phyloP scores from a whole-genome alignment of 2,329 filamentous ascomycete genomes.

The Xylariales sp. region DNA sequence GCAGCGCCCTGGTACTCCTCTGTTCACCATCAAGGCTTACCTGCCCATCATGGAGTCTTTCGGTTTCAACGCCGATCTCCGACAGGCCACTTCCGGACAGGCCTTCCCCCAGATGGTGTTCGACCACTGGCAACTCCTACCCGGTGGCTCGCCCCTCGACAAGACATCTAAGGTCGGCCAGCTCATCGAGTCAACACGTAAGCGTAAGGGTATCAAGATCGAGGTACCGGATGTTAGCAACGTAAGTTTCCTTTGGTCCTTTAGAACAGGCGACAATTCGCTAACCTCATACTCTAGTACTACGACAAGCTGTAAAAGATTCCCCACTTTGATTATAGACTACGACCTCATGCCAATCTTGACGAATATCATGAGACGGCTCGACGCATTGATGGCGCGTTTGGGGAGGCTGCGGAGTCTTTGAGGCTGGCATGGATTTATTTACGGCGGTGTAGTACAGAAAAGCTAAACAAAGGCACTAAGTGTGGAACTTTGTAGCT shows the following conservation, averaged over 20 bases:
- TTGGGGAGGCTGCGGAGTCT: conserved; percentile 44
- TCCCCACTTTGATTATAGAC: conserved; percentile 59
- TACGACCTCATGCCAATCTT: conserved; percentile 57
- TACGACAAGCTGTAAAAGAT: conserved; percentile 95
- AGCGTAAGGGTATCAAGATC: conserved; percentile 99
- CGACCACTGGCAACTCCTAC: conserved; percentile 97
- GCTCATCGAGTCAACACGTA: conserved; percentile 90
- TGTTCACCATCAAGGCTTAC: conserved; percentile 99
- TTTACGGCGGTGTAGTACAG: conserved; percentile 48
- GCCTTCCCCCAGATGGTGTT: conserved; percentile 99
- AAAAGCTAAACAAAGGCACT: conserved; percentile 49
- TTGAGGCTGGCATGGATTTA: conserved; percentile 46
- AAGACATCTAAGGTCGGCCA: conserved; percentile 81
- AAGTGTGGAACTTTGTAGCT: conserved; percentile 47
- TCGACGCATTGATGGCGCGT: conserved; percentile 46
- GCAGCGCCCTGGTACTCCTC: conserved; percentile 97
- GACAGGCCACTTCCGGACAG: conserved; percentile 92
- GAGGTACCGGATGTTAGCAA: conserved; percentile 93
- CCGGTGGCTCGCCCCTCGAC: conserved; percentile 93
- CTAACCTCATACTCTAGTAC: conserved; percentile 74
- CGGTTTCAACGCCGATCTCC: conserved; percentile 98
- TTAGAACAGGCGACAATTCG: conserved; percentile 15
- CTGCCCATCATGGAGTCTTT: conserved; percentile 97
- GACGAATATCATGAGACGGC: conserved; percentile 57
- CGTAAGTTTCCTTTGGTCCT: conserved; percentile 70